phyloP scores from a whole-genome alignment of 169 alveolate species.

The Cryptosporidium ryanae region DNA sequence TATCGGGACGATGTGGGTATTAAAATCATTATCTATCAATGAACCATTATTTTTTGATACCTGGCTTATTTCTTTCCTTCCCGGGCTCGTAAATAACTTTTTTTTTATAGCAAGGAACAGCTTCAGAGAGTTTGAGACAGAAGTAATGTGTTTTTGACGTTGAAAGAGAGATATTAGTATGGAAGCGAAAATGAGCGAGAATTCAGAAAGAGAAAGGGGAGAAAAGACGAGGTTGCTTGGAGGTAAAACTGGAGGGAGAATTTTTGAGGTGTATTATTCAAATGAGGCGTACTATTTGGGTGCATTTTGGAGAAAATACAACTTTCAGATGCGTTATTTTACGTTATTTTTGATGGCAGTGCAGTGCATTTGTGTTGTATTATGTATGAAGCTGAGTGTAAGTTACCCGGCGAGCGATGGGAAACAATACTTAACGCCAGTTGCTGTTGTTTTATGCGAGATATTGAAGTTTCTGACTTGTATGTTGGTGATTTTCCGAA shows the following conservation, averaged over 20 bases:
- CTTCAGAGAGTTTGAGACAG: too few species aligned
- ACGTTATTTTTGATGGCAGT: constrained; percentile 46
- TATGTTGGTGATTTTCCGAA: constrained; percentile 27
- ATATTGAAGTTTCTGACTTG: constrained; percentile 52
- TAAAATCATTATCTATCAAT: too few species aligned
- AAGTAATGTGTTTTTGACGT: too few species aligned
- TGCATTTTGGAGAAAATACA: constrained; percentile 13
- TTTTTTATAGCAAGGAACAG: too few species aligned
- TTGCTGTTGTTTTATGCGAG: constrained; percentile 61
- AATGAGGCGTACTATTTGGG: constrained; percentile 28
- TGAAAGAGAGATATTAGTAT: too few species aligned
- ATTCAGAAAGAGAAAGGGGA: background rate
- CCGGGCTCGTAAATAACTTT: too few species aligned
- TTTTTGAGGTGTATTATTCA: constrained; percentile 18
- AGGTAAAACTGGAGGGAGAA: background rate
- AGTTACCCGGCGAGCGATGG: constrained; percentile 71
- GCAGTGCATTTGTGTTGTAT: constrained; percentile 68
- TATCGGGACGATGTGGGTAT: too few species aligned
- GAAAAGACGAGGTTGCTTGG: background rate
- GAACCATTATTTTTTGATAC: too few species aligned
- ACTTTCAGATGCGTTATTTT: constrained; percentile 60
- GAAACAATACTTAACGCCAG: constrained; percentile 39
- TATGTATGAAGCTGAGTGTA: constrained; percentile 60
- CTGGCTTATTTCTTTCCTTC: too few species aligned
- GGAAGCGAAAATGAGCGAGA: too few species aligned